Percentiles rank a stretch among this genome's conserved stretches.
These are phyloP conservation scores for Alternaria alternata DNA, from an alignment of 2,329 filamentous ascomycete genomes.

Conservation along the genomic window DNA sequence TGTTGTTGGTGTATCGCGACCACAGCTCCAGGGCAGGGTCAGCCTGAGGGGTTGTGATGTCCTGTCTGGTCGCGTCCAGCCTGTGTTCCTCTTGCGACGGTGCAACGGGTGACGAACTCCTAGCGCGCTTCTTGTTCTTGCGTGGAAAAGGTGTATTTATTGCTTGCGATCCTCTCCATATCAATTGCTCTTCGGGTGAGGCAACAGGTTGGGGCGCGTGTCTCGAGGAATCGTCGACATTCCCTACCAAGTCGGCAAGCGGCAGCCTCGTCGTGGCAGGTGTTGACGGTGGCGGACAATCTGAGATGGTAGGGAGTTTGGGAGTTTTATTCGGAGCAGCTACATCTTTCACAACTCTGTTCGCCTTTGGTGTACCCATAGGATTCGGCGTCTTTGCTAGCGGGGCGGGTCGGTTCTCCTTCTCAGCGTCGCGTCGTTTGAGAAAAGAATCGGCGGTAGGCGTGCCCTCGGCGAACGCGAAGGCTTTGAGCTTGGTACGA, in stretches of 20 bases:
- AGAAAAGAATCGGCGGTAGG: constrained; percentile 25
- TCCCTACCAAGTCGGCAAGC: constrained; percentile 68
- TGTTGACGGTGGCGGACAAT: constrained; percentile 61
- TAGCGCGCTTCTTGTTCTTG: constrained; percentile 55
- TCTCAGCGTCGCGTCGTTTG: constrained; percentile 49
- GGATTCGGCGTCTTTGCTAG: constrained; percentile 14
- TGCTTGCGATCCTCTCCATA: constrained; percentile 63
- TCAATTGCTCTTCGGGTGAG: constrained; percentile 68
- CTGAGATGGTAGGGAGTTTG: constrained; percentile 34
- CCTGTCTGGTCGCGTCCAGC: constrained; percentile 32
- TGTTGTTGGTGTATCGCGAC: constrained; percentile 55
- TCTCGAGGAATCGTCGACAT: constrained; percentile 64
- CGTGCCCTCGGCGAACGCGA: constrained; percentile 58
- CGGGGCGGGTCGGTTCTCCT: constrained; percentile 51
- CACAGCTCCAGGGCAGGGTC: constrained; percentile 59
- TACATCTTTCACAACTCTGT: constrained; percentile 22
- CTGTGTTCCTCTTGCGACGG: constrained; percentile 51
- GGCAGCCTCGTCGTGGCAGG: constrained; percentile 66
- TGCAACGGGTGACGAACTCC: constrained; percentile 57
- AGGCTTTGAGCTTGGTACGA: constrained; percentile 63
- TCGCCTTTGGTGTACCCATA: constrained; percentile 32
- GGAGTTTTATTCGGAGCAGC: constrained; percentile 37
- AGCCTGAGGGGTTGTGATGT: constrained; percentile 54
- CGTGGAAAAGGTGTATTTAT: constrained; percentile 53
- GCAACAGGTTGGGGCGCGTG: constrained; percentile 56